Conservation (phyloP, 441 rosid genomes). For the Bruguiera hainesii region DNA sequence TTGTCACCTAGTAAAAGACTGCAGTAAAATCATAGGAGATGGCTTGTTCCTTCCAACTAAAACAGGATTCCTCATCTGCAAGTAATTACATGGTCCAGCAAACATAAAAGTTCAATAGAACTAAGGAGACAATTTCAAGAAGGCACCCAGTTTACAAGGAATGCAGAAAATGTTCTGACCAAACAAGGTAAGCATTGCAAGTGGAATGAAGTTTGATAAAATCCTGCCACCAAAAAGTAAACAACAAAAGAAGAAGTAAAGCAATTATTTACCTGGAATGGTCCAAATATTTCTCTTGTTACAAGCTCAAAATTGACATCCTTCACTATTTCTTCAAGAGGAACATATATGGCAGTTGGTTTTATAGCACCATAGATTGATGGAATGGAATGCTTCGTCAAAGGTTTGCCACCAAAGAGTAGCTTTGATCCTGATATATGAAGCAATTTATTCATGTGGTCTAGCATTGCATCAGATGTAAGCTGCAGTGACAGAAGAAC, state of each 20-base stretch:
- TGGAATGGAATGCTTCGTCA: slow-evolving; percentile 87
- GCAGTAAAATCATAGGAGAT: too few relatives aligned
- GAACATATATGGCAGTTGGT: slow-evolving; percentile 87
- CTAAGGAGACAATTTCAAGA: not conserved
- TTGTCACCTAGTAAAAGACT: too few relatives aligned
- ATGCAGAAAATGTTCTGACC: not conserved
- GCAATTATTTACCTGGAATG: slow-evolving; percentile 69
- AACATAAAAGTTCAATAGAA: not conserved
- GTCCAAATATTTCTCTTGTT: slow-evolving; percentile 88
- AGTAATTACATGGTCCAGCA: not conserved
- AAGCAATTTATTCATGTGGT: slow-evolving; percentile 74
- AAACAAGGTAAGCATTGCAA: not conserved
- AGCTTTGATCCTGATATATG: slow-evolving; percentile 78
- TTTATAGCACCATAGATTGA: slow-evolving; percentile 80
- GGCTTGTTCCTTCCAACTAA: too few relatives aligned
- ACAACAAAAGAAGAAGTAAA: not conserved
- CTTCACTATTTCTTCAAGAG: slow-evolving; percentile 82
- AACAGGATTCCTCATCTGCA: not conserved
- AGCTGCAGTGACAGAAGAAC: slow-evolving; percentile 36
- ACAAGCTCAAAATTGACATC: slow-evolving; percentile 68
- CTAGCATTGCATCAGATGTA: slow-evolving; percentile 87
- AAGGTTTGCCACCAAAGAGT: slow-evolving; percentile 82
- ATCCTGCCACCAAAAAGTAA: not conserved
- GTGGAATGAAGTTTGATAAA: not conserved
- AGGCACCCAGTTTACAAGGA: not conserved